These are phyloP conservation scores for Hypoxylon sp. DNA, from an alignment of 2,329 filamentous ascomycete genomes.

Conservation along the genomic window DNA sequence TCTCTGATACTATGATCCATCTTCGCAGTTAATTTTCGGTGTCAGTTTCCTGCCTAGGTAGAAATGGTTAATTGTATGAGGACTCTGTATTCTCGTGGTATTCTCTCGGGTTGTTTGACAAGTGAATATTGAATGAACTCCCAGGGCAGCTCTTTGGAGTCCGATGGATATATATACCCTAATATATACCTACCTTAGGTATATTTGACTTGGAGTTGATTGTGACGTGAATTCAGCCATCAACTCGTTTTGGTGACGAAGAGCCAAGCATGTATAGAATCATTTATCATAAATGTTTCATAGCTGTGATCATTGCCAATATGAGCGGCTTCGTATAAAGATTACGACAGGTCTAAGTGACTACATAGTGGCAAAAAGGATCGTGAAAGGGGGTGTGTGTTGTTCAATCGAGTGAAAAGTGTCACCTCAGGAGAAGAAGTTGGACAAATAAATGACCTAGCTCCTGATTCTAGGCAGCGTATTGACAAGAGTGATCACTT, in stretches of 20 bases:
- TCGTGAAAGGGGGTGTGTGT: background rate
- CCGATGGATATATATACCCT: background rate
- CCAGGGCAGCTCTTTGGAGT: background rate
- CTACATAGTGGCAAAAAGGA: background rate
- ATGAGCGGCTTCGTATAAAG: background rate
- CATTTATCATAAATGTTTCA: background rate
- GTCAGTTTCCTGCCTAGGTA: background rate
- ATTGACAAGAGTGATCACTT: background rate
- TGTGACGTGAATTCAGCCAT: background rate
- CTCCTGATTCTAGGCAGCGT: background rate
- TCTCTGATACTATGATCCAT: background rate
- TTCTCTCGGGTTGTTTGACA: background rate
- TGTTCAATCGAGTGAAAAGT: background rate
- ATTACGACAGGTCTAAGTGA: background rate
- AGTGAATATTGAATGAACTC: background rate
- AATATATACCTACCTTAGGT: too few relatives aligned
- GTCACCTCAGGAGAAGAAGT: background rate
- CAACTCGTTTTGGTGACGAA: background rate
- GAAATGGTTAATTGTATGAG: background rate
- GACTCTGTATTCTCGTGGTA: background rate
- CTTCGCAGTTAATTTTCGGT: background rate
- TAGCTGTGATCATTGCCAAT: background rate
- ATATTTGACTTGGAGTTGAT: background rate
- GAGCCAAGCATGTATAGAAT: background rate
- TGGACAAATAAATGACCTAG: background rate